A percentile compares a stretch with the other conserved stretches of the same genome.
These are phyloP conservation scores for Triangularia verruculosa DNA, from an alignment of 2,329 filamentous ascomycete genomes.

Conservation along the genomic window DNA sequence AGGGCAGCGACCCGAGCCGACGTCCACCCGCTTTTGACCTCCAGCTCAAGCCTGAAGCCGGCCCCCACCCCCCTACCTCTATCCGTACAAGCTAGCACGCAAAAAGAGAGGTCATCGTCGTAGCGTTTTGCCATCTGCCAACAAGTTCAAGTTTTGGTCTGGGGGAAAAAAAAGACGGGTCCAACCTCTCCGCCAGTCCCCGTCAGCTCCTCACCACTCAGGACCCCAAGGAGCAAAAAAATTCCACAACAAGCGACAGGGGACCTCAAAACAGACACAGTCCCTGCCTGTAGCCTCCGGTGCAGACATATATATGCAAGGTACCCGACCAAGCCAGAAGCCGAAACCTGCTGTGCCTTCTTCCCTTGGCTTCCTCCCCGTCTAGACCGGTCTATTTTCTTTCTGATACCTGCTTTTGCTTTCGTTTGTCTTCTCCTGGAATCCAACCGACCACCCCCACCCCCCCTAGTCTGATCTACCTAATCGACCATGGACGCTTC, in stretches of 20 bases:
- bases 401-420: neutral
- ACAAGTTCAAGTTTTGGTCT: neutral
- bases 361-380: constrained; percentile 3
- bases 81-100: neutral
- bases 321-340: constrained; percentile 1
- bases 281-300: neutral
- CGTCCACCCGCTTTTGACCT: neutral
- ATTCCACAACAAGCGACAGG: neutral
- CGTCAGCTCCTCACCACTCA: neutral
- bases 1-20: constrained; percentile 2
- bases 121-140: neutral
- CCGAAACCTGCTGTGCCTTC: neutral
- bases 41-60: neutral
- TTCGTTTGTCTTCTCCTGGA: neutral
- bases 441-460: neutral
- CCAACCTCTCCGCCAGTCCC: neutral
- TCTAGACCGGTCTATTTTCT: constrained; percentile 22
- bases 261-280: neutral
- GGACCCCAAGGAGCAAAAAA: neutral
- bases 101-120: neutral
- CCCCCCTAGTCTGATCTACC: constrained; percentile 3
- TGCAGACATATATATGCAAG: constrained; percentile 18
- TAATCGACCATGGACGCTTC: constrained; percentile 29
- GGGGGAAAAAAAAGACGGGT: neutral
- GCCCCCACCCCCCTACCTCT: neutral